These are phyloP conservation scores for Trametes meyenii DNA, from an alignment of 768 basidiomycete genomes.

Conservation along the genomic window DNA sequence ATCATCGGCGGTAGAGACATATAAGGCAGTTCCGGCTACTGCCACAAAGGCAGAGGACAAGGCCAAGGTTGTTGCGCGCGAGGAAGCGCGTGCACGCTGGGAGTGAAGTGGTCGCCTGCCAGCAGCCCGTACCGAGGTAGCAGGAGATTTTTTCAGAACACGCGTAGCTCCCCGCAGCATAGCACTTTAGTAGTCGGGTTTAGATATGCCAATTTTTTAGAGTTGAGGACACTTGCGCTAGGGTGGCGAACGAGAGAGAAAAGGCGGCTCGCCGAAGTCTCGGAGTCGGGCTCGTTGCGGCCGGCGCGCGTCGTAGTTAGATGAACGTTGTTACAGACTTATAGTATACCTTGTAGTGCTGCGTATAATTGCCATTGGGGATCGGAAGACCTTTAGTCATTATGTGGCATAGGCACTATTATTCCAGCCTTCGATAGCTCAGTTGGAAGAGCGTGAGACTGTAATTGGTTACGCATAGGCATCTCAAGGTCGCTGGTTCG, in stretches of 20 bases:
- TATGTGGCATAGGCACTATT: no score
- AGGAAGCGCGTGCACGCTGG: neutral
- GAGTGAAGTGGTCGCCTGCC: slow-evolving; percentile 14
- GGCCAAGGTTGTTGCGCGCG: slow-evolving; percentile 8
- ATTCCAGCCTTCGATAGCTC: slow-evolving; percentile 27
- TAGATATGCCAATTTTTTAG: no score
- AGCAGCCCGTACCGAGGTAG: neutral
- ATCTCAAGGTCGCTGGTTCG: slow-evolving; percentile 28
- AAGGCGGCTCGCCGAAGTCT: neutral
- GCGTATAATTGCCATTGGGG: no score
- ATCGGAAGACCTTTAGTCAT: no score
- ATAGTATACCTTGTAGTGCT: no score
- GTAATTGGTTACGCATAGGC: slow-evolving; percentile 8
- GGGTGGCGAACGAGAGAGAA: neutral
- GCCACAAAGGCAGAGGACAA: slow-evolving; percentile 37
- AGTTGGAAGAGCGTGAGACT: slow-evolving; percentile 29
- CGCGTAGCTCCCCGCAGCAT: slow-evolving; percentile 18
- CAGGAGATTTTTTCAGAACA: neutral
- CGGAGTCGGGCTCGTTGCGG: no score
- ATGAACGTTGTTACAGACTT: no score
- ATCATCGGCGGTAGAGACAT: slow-evolving; percentile 31
- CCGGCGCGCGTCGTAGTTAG: no score
- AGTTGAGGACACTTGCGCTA: neutral
- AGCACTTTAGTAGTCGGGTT: neutral
- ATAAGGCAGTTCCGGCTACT: slow-evolving; percentile 44